Evolutionary conservation across 768 basidiomycete species (phyloP).

Genomic region (Boletus vermiculosoides): DNA sequence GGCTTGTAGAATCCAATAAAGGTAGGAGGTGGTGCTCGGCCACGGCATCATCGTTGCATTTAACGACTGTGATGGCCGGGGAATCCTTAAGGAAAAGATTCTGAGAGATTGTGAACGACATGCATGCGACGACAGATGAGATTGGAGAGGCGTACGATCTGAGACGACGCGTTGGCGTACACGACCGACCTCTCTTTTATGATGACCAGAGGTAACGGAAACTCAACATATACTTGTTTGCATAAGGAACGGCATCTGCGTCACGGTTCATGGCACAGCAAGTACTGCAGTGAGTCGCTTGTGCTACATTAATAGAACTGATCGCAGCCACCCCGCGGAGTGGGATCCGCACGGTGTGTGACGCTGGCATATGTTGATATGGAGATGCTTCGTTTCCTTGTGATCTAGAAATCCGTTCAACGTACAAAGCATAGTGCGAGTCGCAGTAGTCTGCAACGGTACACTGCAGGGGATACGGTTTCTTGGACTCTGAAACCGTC

Average conservation of each 20-base stretch:
- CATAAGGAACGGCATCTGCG: background rate
- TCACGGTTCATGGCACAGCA: constrained; percentile 14
- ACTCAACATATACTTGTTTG: background rate
- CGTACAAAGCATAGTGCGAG: background rate
- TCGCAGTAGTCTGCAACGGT: background rate
- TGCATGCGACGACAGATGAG: background rate
- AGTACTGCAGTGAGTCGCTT: background rate
- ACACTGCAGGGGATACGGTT: background rate
- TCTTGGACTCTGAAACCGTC: background rate
- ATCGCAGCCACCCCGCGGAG: background rate
- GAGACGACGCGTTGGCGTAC: background rate
- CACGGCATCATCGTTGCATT: constrained; percentile 29
- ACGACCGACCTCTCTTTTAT: constrained; percentile 6
- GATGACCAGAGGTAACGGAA: background rate
- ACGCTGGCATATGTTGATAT: constrained; percentile 7
- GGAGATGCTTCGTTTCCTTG: background rate
- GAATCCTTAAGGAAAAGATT: constrained; percentile 32
- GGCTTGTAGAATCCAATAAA: constrained; percentile 29
- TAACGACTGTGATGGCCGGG: constrained; percentile 29
- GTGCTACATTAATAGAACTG: background rate
- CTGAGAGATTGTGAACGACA: constrained; percentile 32
- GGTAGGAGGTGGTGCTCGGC: constrained; percentile 19
- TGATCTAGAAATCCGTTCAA: background rate
- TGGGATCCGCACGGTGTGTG: constrained; percentile 4
- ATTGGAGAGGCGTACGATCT: constrained; percentile 1